phyloP scores from a whole-genome alignment of 1,284 basidiomycete species.

The Cutaneotrichosporon sp. region DNA sequence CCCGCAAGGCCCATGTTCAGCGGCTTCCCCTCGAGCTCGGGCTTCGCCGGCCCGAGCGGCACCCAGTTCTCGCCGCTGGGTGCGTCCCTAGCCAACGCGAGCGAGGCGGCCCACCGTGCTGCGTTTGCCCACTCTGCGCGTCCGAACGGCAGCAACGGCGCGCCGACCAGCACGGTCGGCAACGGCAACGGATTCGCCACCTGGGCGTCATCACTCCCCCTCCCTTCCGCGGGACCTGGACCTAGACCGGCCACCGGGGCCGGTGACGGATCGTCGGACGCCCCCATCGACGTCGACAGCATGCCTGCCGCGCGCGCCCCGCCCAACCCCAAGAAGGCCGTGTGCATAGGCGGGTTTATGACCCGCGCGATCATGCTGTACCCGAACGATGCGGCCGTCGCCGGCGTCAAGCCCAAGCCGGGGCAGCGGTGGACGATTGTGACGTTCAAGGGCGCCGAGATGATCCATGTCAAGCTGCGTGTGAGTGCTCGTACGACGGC shows the following conservation, averaged over 20 bases:
- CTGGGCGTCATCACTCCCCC: not conserved
- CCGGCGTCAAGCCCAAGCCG: slow-evolving; percentile 49
- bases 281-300: slow-evolving; percentile 40
- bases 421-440: slow-evolving; percentile 36
- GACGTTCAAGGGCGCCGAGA: slow-evolving; percentile 61
- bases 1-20: not conserved
- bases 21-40: not conserved
- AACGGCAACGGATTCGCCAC: slow-evolving; percentile 4
- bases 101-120: slow-evolving; percentile 1
- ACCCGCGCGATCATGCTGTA: slow-evolving; percentile 83
- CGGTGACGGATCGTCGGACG: slow-evolving; percentile 21
- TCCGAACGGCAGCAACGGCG: not conserved
- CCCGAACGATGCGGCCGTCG: slow-evolving; percentile 70
- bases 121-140: slow-evolving; percentile 1
- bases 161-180: not conserved
- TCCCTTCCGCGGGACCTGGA: not conserved
- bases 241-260: not conserved
- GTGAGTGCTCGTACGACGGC: slow-evolving; percentile 37
- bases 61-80: not conserved
- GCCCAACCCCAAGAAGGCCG: slow-evolving; percentile 45
- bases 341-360: slow-evolving; percentile 83
- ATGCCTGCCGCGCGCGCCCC: slow-evolving; percentile 5
- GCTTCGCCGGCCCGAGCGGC: not conserved
- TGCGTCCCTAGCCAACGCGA: not conserved
- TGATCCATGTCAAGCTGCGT: slow-evolving; percentile 71